Conservation (phyloP, 495 filamentous ascomycete species). For the Neurospora sublineolata region DNA sequence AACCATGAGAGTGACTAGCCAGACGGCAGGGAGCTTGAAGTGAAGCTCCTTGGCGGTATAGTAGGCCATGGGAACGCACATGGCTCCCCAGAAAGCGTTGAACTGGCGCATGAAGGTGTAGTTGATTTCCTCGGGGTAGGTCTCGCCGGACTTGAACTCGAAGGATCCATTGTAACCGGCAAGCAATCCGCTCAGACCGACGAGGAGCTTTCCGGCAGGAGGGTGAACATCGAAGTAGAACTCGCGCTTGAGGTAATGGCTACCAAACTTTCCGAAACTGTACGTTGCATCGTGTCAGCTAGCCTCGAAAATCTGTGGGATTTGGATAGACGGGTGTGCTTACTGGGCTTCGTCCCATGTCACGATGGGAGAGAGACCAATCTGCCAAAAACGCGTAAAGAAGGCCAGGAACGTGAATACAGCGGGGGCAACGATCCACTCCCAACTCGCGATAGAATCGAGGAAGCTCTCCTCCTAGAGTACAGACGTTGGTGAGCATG, state of each 20-base stretch:
- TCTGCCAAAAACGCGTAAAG: conserved; percentile 92
- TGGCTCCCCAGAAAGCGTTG: conserved; percentile 87
- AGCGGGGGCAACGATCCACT: conserved; percentile 77
- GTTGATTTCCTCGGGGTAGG: conserved; percentile 83
- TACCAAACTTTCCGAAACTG: conserved; percentile 98
- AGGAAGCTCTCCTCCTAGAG: conserved; percentile 42
- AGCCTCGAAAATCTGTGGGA: background rate
- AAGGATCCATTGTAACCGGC: conserved; percentile 99
- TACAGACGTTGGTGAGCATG: conserved; percentile 7
- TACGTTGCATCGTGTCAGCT: conserved; percentile 17
- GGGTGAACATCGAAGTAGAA: conserved; percentile 97
- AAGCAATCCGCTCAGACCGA: conserved; percentile 87
- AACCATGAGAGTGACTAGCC: conserved; percentile 93
- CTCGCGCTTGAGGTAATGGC: conserved; percentile 95
- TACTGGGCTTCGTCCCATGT: conserved; percentile 99
- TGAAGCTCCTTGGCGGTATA: conserved; percentile 86
- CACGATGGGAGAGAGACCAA: conserved; percentile 88
- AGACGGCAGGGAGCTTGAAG: conserved; percentile 74
- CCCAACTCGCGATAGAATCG: conserved; percentile 61
- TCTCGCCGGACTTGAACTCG: conserved; percentile 98
- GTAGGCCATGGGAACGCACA: conserved; percentile 90
- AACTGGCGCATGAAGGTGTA: conserved; percentile 98
- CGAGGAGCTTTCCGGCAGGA: conserved; percentile 94
- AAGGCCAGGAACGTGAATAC: conserved; percentile 80
- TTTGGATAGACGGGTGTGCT: conserved; percentile 19